These are phyloP conservation scores for Amanita rubescens DNA, from an alignment of 768 basidiomycete species.

Conservation along the genomic window DNA sequence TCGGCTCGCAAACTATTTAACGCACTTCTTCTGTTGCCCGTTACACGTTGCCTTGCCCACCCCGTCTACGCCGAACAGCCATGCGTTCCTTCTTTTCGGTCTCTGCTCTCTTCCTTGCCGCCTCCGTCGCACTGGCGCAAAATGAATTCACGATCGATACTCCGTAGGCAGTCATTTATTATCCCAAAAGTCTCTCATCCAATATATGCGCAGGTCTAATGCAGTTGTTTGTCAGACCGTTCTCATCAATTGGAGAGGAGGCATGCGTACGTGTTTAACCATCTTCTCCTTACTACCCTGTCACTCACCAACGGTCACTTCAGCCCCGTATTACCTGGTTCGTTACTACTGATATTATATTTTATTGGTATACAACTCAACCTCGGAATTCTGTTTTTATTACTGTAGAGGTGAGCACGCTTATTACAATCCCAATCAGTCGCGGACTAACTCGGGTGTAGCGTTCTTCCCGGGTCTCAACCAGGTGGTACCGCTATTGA, in stretches of 20 bases:
- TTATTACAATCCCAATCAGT: background rate
- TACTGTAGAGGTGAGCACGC: slow-evolving; percentile 30
- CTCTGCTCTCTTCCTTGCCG: slow-evolving; percentile 32
- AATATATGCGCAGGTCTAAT: too few relatives aligned
- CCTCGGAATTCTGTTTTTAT: background rate
- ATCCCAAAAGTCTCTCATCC: background rate
- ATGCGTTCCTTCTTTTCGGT: slow-evolving; percentile 38
- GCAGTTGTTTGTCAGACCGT: slow-evolving; percentile 53
- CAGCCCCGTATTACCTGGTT: slow-evolving; percentile 65
- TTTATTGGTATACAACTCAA: background rate
- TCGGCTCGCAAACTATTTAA: slow-evolving; percentile 12
- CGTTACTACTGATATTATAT: slow-evolving; percentile 20
- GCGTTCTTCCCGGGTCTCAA: slow-evolving; percentile 47
- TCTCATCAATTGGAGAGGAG: slow-evolving; percentile 46
- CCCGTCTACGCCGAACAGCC: slow-evolving; percentile 17
- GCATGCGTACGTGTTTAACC: slow-evolving; percentile 49
- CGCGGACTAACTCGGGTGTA: slow-evolving; percentile 18
- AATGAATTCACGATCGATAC: slow-evolving; percentile 49
- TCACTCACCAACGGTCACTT: slow-evolving; percentile 4
- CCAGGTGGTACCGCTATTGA: slow-evolving; percentile 38
- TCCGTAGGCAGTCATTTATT: slow-evolving; percentile 45
- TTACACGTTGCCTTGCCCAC: slow-evolving; percentile 19
- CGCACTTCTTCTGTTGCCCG: slow-evolving; percentile 10
- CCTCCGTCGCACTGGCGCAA: slow-evolving; percentile 38
- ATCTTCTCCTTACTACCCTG: too few relatives aligned